Percentiles rank a stretch among this genome's conserved stretches.
phyloP scores from a whole-genome alignment of 2,329 filamentous ascomycete genomes.

The Botrytis pseudocinerea region DNA sequence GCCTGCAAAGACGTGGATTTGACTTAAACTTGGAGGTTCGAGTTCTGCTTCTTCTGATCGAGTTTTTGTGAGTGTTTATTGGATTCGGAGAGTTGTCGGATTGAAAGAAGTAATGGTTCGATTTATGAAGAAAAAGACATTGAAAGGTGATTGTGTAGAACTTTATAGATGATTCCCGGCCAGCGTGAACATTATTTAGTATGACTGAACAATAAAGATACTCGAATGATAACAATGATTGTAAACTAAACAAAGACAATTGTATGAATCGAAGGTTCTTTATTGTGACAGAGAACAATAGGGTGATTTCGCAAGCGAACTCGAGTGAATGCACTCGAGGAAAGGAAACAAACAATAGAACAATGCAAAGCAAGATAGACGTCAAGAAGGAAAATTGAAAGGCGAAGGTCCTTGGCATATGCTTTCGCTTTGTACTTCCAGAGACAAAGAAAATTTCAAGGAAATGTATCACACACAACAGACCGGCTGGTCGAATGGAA shows the following conservation, averaged over 20 bases:
- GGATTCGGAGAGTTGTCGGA: background rate
- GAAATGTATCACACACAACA: background rate
- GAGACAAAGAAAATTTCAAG: background rate
- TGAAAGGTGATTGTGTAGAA: slow-evolving; percentile 22
- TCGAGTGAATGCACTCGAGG: slow-evolving; percentile 11
- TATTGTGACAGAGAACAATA: slow-evolving; percentile 17
- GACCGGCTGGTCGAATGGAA: background rate
- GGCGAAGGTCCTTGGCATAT: background rate
- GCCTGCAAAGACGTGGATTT: slow-evolving; percentile 28
- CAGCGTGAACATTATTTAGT: slow-evolving; percentile 33
- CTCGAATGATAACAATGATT: slow-evolving; percentile 26
- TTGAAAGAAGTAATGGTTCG: slow-evolving; percentile 7
- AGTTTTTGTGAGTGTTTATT: background rate
- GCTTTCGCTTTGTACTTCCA: slow-evolving; percentile 18
- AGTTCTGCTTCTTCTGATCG: background rate
- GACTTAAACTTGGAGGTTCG: slow-evolving; percentile 16
- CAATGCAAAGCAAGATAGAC: slow-evolving; percentile 7
- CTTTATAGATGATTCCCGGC: slow-evolving; percentile 25
- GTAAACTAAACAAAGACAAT: background rate
- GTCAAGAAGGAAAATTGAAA: background rate
- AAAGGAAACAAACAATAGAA: background rate
- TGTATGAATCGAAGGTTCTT: slow-evolving; percentile 1
- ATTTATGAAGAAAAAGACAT: background rate
- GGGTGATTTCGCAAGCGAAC: slow-evolving; percentile 5
- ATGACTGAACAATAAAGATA: slow-evolving; percentile 27